Evolutionary conservation across 2,329 filamentous ascomycete genomes (phyloP).

Genomic region (Xylaria sp.): DNA sequence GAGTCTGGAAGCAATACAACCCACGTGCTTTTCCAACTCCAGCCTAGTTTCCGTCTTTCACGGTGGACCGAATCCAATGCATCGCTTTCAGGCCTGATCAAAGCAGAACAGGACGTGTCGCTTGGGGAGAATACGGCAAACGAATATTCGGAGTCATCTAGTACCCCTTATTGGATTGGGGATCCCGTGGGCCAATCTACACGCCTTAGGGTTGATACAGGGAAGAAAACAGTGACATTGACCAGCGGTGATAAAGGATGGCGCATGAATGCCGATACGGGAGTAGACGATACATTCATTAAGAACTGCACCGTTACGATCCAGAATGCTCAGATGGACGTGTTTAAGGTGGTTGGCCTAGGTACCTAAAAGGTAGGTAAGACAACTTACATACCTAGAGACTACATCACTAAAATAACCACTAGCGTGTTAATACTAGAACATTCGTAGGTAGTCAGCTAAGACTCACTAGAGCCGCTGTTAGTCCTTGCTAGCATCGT

Average conservation of each 20-base stretch:
- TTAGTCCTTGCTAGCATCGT: no score
- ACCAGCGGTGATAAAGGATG: neutral
- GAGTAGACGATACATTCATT: neutral
- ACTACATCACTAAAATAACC: no score
- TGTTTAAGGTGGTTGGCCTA: no score
- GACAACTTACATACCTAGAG: no score
- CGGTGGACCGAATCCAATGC: neutral
- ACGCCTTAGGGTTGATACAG: conserved; percentile 3
- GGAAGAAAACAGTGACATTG: neutral
- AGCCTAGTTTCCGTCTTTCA: conserved; percentile 1
- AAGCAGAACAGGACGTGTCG: neutral
- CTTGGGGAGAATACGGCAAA: neutral
- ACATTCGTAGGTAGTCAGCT: no score
- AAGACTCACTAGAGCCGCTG: no score
- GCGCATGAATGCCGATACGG: neutral
- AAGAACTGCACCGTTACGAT: neutral
- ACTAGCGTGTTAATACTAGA: no score
- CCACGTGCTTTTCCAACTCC: conserved; percentile 24
- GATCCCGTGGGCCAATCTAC: neutral
- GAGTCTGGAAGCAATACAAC: no score
- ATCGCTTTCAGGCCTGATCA: neutral
- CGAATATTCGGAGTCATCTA: neutral
- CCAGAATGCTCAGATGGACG: conserved; percentile 1
- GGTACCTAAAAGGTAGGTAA: no score
- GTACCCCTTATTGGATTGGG: conserved; percentile 14